Evolutionary conservation across 2,329 filamentous ascomycete genomes (phyloP).

Genomic region (Neonectria punicea): DNA sequence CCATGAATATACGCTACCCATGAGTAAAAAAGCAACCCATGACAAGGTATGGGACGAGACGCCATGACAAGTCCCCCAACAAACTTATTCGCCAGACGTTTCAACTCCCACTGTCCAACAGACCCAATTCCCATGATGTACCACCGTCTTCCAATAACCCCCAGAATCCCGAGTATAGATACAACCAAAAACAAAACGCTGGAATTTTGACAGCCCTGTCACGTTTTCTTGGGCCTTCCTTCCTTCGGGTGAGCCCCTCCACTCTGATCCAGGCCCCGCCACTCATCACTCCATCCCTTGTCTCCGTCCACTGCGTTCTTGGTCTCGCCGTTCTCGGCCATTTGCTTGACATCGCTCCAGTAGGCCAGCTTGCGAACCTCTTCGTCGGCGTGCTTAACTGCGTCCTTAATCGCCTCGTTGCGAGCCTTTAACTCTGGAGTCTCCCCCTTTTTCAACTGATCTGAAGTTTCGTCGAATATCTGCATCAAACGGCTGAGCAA

Average conservation of each 20-base stretch:
- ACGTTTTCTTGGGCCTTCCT: conserved; percentile 36
- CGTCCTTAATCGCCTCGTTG: conserved; percentile 76
- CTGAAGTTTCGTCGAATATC: conserved; percentile 58
- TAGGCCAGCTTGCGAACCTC: conserved; percentile 86
- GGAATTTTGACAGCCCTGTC: conserved; percentile 14
- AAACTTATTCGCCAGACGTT: conserved; percentile 6
- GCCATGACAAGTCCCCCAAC: not conserved
- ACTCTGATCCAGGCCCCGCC: conserved; percentile 65
- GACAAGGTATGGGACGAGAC: not conserved
- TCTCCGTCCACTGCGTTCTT: conserved; percentile 54
- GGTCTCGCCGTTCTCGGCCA: conserved; percentile 66
- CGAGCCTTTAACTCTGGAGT: conserved; percentile 51
- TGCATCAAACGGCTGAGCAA: conserved; percentile 77
- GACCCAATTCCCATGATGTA: conserved; percentile 3
- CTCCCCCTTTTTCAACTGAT: conserved; percentile 52
- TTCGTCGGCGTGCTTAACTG: conserved; percentile 79
- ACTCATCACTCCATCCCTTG: conserved; percentile 52
- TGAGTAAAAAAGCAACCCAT: not conserved
- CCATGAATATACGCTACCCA: not conserved
- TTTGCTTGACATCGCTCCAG: conserved; percentile 84
- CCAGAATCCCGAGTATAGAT: conserved; percentile 13
- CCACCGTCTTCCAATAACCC: not conserved
- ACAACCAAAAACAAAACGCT: conserved; percentile 7
- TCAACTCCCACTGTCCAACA: conserved; percentile 2
- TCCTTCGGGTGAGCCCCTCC: conserved; percentile 54